Evolutionary conservation across 2,329 filamentous ascomycete genomes (phyloP), one percentile per base, ranked within the genome.

Genomic region (Epichloe hybrida): DNA sequence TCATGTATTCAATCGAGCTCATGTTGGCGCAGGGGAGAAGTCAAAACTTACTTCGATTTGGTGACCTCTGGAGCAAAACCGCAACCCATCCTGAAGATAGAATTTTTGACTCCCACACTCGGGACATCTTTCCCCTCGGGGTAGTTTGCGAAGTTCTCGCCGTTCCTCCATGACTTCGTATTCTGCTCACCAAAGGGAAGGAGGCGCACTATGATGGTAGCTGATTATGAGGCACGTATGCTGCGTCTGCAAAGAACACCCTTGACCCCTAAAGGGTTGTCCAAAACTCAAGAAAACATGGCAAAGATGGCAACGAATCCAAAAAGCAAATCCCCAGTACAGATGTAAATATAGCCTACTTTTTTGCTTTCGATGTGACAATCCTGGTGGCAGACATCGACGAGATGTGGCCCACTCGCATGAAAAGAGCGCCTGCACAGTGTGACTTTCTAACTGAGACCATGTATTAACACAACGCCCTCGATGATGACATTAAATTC

Each of bases 1-100:
- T 11, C 20, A 9, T 8, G 41, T 9, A 6, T 44, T 17, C 11
- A 35, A 23, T 39, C 40, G 4, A 12, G 23, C 46, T 45, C 31
- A 12, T 48, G 23, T 11, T 21, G 15, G 15, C 6, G 20, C 8
- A 12, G 27, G 27, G 20, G 47, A 9, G 23, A 39, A 20, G 8
- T 34, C 13, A 15, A n/a, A 4, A 17, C 66, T 54, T 68, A 87
- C 85, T 68, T 88, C 81, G 58, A 90, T 82, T 57, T 83, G 80
- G 70, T 94, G 88, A 35, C 88, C 88, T 57, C 86, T 83, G 55
- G 83, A 75, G 66, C 88, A 95, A 64, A 87, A 94, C 55, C 83
- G 80, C 52, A 83, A 77, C 3, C 88, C 87, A 66, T 86, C 85
- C 57, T 89, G 81, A 35, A 83, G 71, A 61, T 87, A 86, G 69